Evolutionary conservation across 2,329 filamentous ascomycete genomes (phyloP), one percentile per base, ranked within the genome.

Genomic region (Aureobasidium pullulans): DNA sequence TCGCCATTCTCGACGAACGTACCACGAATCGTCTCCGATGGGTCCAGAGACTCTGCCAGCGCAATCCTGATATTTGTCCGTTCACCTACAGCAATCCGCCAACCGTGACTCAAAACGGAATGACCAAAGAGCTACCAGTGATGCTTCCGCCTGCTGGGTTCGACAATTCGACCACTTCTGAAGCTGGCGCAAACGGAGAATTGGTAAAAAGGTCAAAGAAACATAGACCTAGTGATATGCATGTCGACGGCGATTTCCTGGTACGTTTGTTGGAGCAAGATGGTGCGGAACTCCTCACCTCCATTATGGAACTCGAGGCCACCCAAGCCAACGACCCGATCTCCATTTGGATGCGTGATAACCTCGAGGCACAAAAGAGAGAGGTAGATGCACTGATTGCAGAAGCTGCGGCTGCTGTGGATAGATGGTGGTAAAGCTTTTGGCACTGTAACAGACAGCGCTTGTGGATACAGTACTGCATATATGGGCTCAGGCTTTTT

Each of bases 1-100:
- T 96, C 65, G 81, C 81, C 1, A 73, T 92, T 13, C 73, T 97
- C 0, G 75, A 79, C 9, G 67, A 80, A 16, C 72, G 81, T 2
- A 80, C 86, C 7, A 88, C 87, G 83, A 79, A 80, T 6, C 76
- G 96, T 4, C 77, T 97, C 5, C 80, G 81, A 60, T 84, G 93
- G 63, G 69, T 96, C 1, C 86, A 95, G 67, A 86, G 87, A 61
- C 70, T 95, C 49, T 66, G 70, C 54, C 66, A 70, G 47, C 68
- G 71, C 62, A 67, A 62, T 34, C 66, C 72, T 29, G 64, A 68
- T 36, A 64, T 72, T 7, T 67, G 66, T n/a, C 65, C 69, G 7
- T 23, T 70, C 43, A 48, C 47, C 6, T 36, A n/a, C 29, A 32
- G 8, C 28, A 42, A 19, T 32, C 23, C 36, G 3, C 36, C 28